Percentiles rank a stretch among this genome's conserved stretches.
Conservation (phyloP, 192 early-diverging fungal genomes). For the Phycomyces nitens region DNA sequence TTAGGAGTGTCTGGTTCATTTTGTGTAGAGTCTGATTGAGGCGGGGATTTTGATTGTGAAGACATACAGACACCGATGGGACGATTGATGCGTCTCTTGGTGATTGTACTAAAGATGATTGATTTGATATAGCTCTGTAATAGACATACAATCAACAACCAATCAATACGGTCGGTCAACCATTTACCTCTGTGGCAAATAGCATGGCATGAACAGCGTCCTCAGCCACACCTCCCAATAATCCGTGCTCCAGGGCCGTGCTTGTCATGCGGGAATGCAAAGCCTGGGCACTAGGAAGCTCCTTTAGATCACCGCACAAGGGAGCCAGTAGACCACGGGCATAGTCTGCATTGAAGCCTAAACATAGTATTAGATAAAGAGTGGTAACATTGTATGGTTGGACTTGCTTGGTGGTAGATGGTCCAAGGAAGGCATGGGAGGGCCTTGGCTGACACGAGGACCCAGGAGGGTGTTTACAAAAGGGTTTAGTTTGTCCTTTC, state of each 20-base stretch:
- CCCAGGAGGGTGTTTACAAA: slow-evolving; percentile 23
- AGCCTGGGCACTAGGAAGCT: slow-evolving; percentile 60
- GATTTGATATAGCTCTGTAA: slow-evolving; percentile 60
- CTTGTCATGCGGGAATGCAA: slow-evolving; percentile 65
- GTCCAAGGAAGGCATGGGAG: slow-evolving; percentile 43
- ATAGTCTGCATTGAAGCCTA: slow-evolving; percentile 48
- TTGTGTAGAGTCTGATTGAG: slow-evolving; percentile 11
- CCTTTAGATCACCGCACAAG: slow-evolving; percentile 63
- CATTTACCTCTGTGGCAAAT: slow-evolving; percentile 59
- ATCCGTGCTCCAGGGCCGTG: slow-evolving; percentile 62
- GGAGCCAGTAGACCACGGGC: slow-evolving; percentile 66
- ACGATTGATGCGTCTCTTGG: slow-evolving; percentile 61
- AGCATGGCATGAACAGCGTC: slow-evolving; percentile 61
- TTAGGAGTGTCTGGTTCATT: slow-evolving; percentile 19
- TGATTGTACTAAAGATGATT: slow-evolving; percentile 63
- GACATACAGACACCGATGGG: slow-evolving; percentile 42
- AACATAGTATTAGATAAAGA: not conserved
- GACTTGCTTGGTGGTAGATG: slow-evolving; percentile 50
- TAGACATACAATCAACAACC: not conserved
- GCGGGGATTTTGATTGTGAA: slow-evolving; percentile 1
- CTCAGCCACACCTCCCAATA: slow-evolving; percentile 60
- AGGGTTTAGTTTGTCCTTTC: slow-evolving; percentile 17
- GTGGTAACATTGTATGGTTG: slow-evolving; percentile 4
- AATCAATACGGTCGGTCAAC: not conserved
- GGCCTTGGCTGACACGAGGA: slow-evolving; percentile 39